These are phyloP conservation scores for Albugo laibachii DNA, from an alignment of 352 stramenopile genomes.

Conservation along the genomic window DNA sequence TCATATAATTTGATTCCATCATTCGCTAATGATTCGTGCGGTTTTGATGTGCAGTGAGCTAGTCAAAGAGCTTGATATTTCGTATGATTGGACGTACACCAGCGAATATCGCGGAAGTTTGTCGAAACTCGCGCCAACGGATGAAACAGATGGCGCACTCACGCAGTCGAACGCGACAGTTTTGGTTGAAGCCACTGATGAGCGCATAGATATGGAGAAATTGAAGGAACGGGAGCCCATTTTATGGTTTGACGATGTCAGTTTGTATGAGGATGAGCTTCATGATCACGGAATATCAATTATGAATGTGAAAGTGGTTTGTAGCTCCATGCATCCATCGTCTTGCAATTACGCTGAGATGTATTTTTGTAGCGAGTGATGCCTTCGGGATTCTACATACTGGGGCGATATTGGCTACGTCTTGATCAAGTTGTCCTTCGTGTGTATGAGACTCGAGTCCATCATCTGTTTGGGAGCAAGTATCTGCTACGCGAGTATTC, in stretches of 20 bases:
- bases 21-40: not conserved
- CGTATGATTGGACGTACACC: conserved; percentile 73
- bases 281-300: conserved; percentile 61
- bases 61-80: conserved; percentile 66
- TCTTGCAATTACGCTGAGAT: not conserved
- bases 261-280: conserved; percentile 64
- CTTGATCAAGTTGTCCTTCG: conserved; percentile 61
- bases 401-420: conserved; percentile 68
- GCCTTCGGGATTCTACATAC: conserved; percentile 60
- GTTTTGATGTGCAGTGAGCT: conserved; percentile 17
- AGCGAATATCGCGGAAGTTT: conserved; percentile 34
- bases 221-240: conserved; percentile 66
- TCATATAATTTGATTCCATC: not conserved
- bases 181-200: conserved; percentile 17
- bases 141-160: conserved; percentile 9
- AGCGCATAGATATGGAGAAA: conserved; percentile 58
- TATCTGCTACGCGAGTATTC: conserved; percentile 65
- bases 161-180: conserved; percentile 10
- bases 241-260: conserved; percentile 67
- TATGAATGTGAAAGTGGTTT: conserved; percentile 70
- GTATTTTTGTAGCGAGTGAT: conserved; percentile 35
- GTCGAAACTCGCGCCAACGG: not conserved
- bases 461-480: conserved; percentile 57
- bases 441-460: conserved; percentile 62
- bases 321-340: not conserved